Evolutionary conservation across 2,329 filamentous ascomycete genomes (phyloP), one percentile per base, ranked within the genome.

Genomic region (Beauveria scarabaeidicola): DNA sequence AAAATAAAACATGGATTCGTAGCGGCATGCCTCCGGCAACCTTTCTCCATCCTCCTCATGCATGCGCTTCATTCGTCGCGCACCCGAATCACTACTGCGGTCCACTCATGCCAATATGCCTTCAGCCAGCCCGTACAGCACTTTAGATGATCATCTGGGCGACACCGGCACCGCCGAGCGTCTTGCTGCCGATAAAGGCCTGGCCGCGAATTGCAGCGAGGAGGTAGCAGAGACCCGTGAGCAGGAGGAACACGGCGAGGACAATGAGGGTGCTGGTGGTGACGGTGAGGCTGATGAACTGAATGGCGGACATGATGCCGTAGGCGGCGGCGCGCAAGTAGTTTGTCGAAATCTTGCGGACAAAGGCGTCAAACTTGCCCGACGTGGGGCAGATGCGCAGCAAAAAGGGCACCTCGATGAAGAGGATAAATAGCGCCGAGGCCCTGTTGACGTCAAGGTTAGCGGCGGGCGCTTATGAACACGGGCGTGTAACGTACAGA

Each of bases 321-420:
- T 99, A 99, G 71, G 96, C 88, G 61, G 79, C 88, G 21, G 93
- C 93, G 75, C 94, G 91, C 87, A 94, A 95, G 79, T 92, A 97
- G 80, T 97, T 97, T 61, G 92, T 96, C 64, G 91, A 91, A 79
- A 99, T 90, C 69, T 84, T 87, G 75, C 93, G 91, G 74, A 99
- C 93, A 72, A 91, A 87, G 65, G 77, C 79, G 74, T 99, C 94
- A 77, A 99, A 99, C 65, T 83, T 86, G 64, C 87, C 75, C 15
- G 93, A 97, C 6, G 94, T 99, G 61, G 94, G 94, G 79, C 94
- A 99, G 78, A 99, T 97, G 75, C 94, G 90, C 63, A 99, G 87
- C 61, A 99, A 89, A 61, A 97, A 87, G 29, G 94, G 94, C 19
- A 99, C 87, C 74, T 99, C 90, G 70, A 93, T 81, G 75, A 94